Conservation (phyloP, 75 land plant species). For the Pinus taeda region DNA sequence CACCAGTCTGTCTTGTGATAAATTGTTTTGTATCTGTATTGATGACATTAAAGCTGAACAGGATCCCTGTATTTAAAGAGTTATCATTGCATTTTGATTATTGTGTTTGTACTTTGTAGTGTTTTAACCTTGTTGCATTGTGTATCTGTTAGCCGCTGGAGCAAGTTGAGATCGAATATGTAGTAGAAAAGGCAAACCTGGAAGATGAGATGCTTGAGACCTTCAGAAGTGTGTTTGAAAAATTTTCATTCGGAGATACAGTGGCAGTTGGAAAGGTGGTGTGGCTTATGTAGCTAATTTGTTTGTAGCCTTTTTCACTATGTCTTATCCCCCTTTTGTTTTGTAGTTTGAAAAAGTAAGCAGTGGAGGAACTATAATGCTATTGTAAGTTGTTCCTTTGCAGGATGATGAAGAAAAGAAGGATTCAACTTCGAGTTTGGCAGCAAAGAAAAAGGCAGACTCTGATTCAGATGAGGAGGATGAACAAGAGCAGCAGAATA, state of each 20-base stretch:
- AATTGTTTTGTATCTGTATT: too few relatives aligned
- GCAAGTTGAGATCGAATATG: conserved; percentile 76
- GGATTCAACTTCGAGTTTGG: conserved; percentile 39
- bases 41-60: too few relatives aligned
- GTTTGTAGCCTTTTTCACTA: background rate
- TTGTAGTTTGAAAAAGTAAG: background rate
- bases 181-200: conserved; percentile 61
- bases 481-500: conserved; percentile 62
- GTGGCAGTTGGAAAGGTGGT: conserved; percentile 29
- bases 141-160: conserved; percentile 12
- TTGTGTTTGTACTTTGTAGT: too few relatives aligned
- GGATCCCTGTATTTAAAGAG: too few relatives aligned
- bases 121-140: too few relatives aligned
- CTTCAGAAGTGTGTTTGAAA: conserved; percentile 74
- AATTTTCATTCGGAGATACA: conserved; percentile 48
- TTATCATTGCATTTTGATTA: too few relatives aligned
- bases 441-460: conserved; percentile 39
- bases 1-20: too few relatives aligned
- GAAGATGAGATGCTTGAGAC: conserved; percentile 64
- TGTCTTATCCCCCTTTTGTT: background rate
- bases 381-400: background rate
- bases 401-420: conserved; percentile 66
- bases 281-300: conserved; percentile 9
- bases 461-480: conserved; percentile 89
- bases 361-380: background rate